Evolutionary conservation across 192 early-diverging fungal species (phyloP).

Genomic region (Backusella tarrabulga): DNA sequence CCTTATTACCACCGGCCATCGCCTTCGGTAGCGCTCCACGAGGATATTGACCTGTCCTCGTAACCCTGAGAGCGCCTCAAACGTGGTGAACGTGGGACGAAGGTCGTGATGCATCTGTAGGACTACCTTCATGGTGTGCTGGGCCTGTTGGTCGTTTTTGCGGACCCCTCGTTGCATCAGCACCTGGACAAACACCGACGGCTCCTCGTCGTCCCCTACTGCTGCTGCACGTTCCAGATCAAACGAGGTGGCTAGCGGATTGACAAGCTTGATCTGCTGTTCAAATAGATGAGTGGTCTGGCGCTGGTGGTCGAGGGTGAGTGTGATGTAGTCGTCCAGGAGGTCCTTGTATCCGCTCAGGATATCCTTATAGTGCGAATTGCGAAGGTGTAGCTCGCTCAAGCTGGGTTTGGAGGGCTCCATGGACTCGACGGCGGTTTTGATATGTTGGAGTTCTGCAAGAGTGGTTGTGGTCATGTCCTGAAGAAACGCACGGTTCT

Average conservation of each 20-base stretch:
- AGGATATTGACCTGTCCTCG: neutral
- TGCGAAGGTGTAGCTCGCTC: neutral
- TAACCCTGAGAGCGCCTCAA: neutral
- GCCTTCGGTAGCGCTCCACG: neutral
- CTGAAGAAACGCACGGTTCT: neutral
- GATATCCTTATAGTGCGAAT: neutral
- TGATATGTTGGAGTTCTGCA: neutral
- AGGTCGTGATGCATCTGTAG: neutral
- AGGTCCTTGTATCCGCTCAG: neutral
- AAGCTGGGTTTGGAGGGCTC: conserved; percentile 8
- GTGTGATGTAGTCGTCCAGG: neutral
- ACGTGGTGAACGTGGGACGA: neutral
- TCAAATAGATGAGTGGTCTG: neutral
- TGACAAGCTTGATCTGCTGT: neutral
- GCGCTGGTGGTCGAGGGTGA: neutral
- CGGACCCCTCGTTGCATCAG: conserved; percentile 1
- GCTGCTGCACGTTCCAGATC: conserved; percentile 1
- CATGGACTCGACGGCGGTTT: neutral
- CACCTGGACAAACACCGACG: conserved; percentile 6
- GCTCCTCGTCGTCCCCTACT: neutral
- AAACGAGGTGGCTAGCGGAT: neutral
- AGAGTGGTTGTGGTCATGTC: neutral
- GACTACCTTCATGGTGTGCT: neutral
- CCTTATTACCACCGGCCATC: neutral
- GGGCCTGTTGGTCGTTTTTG: neutral